These are phyloP conservation scores for Liriodendron chinense DNA, from an alignment of 164 flowering plant genomes.

Conservation along the genomic window DNA sequence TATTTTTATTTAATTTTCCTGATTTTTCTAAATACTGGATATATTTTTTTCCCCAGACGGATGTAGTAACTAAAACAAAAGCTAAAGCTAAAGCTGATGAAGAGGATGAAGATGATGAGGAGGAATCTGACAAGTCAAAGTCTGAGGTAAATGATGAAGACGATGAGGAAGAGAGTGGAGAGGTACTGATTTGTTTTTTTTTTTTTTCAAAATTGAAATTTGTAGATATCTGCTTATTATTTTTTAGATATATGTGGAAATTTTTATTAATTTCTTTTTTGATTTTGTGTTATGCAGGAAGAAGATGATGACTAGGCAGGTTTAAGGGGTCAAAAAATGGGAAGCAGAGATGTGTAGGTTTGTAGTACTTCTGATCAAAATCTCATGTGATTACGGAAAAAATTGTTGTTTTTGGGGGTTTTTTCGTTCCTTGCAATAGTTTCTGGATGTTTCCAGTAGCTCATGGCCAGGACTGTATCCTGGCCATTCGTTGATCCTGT, in stretches of 20 bases:
- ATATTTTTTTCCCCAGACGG: not conserved
- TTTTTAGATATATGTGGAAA: not conserved
- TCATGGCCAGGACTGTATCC: not conserved
- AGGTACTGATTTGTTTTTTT: slow-evolving; percentile 28
- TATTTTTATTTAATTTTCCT: not conserved
- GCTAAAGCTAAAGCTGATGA: not conserved
- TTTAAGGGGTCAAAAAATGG: not conserved
- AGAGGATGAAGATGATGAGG: slow-evolving; percentile 31
- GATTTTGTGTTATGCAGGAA: not conserved
- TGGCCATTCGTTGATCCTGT: not conserved
- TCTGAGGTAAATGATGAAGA: slow-evolving; percentile 52
- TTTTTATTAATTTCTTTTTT: no score
- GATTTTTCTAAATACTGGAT: not conserved
- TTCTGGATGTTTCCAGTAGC: not conserved
- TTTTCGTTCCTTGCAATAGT: not conserved
- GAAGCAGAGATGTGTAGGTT: not conserved
- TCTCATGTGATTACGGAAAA: not conserved
- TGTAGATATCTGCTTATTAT: not conserved
- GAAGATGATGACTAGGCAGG: not conserved
- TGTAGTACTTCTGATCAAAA: not conserved
- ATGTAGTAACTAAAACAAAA: not conserved
- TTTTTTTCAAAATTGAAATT: no score
- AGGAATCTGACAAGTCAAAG: slow-evolving; percentile 49
- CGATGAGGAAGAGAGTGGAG: slow-evolving; percentile 38
- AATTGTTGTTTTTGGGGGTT: not conserved